Conservation (phyloP, 768 basidiomycete species). For the Wakefieldia striispora region DNA sequence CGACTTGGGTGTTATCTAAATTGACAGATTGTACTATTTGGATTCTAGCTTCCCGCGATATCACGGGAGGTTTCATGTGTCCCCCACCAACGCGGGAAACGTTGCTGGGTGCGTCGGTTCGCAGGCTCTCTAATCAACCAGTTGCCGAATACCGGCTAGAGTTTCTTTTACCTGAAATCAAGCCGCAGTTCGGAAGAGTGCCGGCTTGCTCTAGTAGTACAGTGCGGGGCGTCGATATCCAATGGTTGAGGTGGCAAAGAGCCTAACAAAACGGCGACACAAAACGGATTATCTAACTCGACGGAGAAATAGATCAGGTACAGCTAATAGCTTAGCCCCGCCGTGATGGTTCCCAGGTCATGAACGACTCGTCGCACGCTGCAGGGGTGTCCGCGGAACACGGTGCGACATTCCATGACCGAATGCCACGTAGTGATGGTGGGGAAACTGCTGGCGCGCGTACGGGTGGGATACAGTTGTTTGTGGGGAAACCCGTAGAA, state of each 20-base stretch:
- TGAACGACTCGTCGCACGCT: conserved; percentile 54
- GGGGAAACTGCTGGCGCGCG: conserved; percentile 20
- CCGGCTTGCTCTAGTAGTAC: no score
- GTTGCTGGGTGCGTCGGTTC: neutral
- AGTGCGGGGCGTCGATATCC: neutral
- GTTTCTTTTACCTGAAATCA: no score
- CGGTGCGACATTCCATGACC: conserved; percentile 19
- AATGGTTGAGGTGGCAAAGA: neutral
- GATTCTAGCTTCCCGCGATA: neutral
- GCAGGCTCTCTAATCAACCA: neutral
- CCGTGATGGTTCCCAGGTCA: conserved; percentile 58
- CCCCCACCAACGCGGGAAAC: neutral
- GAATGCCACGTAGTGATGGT: conserved; percentile 14
- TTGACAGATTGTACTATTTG: neutral
- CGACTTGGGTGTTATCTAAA: neutral
- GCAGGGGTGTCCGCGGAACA: conserved; percentile 29
- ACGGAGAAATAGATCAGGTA: neutral
- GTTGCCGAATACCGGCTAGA: no score
- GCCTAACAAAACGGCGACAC: neutral
- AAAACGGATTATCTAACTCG: neutral
- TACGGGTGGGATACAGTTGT: conserved; percentile 14
- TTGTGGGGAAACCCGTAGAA: conserved; percentile 11
- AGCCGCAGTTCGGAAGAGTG: no score
- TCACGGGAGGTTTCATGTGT: neutral
- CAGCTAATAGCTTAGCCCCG: conserved; percentile 22